Percentiles rank a stretch among this genome's conserved stretches.
phyloP scores from a whole-genome alignment of 805 yeast species.

The Yamadazyma philogaea region DNA sequence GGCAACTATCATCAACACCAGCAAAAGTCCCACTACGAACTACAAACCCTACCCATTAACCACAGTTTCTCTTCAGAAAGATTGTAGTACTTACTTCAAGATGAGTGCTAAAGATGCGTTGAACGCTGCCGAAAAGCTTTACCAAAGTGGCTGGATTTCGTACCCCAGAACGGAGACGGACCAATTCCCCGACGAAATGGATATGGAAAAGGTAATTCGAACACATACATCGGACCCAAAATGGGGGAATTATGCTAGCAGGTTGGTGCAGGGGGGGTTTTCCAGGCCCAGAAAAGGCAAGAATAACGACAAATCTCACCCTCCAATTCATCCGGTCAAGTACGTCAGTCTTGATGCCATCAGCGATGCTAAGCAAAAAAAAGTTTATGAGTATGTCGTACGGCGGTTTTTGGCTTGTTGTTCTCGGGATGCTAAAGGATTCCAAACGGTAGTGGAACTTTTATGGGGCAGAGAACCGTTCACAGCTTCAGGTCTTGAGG shows the following conservation, averaged over 20 bases:
- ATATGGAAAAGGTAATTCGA: conserved; percentile 57
- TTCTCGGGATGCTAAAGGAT: conserved; percentile 85
- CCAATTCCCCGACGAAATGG: conserved; percentile 72
- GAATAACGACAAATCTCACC: conserved; percentile 94
- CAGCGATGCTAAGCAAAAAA: conserved; percentile 47
- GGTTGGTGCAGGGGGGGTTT: conserved; percentile 41
- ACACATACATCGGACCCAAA: conserved; percentile 51
- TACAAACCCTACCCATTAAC: conserved; percentile 89
- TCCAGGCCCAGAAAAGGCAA: conserved; percentile 74
- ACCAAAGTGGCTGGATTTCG: conserved; percentile 81
- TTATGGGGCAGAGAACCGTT: conserved; percentile 81
- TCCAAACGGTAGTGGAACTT: conserved; percentile 55
- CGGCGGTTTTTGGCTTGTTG: conserved; percentile 89
- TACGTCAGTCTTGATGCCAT: conserved; percentile 33
- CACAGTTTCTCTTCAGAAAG: conserved; percentile 88
- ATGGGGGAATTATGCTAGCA: conserved; percentile 74
- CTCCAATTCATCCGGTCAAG: conserved; percentile 90
- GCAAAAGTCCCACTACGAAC: conserved; percentile 64
- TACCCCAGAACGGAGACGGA: conserved; percentile 99
- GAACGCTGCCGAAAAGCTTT: conserved; percentile 75
- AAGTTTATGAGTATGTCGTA: conserved; percentile 82
- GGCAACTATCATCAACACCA: conserved; percentile 52
- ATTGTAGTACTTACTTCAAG: conserved; percentile 71
- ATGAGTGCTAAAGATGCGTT: conserved; percentile 79
- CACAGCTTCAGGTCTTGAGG: conserved; percentile 68